Percentiles rank a stretch among this genome's conserved stretches.
Evolutionary conservation across 1,139 yeast species (phyloP).

Genomic region (Tardiomyces blankii): DNA sequence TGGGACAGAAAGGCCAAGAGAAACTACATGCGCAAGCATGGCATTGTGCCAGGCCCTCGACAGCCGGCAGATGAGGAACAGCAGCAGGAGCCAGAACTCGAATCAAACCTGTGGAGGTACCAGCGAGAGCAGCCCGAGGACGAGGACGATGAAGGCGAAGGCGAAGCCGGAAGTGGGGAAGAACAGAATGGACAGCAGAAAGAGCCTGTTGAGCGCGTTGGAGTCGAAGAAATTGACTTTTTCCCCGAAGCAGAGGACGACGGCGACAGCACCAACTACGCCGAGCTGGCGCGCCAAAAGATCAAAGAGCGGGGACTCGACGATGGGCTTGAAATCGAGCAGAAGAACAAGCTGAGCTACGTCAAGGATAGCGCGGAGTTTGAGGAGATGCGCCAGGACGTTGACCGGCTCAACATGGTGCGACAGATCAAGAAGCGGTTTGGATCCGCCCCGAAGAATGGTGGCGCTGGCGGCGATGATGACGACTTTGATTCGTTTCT

Average conservation of each 20-base stretch:
- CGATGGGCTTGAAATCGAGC: too few species aligned
- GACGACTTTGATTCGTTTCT: constrained; percentile 21
- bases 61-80: too few species aligned
- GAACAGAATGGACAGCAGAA: too few species aligned
- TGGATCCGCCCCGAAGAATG: constrained; percentile 5
- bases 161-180: too few species aligned
- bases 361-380: constrained; percentile 10
- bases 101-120: too few species aligned
- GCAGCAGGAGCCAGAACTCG: too few species aligned
- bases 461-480: constrained; percentile 11
- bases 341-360: too few species aligned
- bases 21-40: constrained; percentile 22
- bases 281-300: too few species aligned
- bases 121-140: too few species aligned
- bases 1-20: constrained; percentile 25
- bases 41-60: constrained; percentile 6
- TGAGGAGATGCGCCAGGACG: constrained; percentile 10
- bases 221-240: constrained; percentile 5
- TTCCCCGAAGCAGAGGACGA: constrained; percentile 3
- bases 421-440: constrained; percentile 14
- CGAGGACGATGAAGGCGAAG: too few species aligned
- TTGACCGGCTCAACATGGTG: constrained; percentile 13
- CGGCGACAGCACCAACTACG: background rate
- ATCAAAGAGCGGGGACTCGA: too few species aligned
- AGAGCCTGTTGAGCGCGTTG: background rate